Evolutionary conservation across 1,284 basidiomycete genomes (phyloP), one percentile per base, ranked within the genome.

Genomic region (Mycena citricolor): DNA sequence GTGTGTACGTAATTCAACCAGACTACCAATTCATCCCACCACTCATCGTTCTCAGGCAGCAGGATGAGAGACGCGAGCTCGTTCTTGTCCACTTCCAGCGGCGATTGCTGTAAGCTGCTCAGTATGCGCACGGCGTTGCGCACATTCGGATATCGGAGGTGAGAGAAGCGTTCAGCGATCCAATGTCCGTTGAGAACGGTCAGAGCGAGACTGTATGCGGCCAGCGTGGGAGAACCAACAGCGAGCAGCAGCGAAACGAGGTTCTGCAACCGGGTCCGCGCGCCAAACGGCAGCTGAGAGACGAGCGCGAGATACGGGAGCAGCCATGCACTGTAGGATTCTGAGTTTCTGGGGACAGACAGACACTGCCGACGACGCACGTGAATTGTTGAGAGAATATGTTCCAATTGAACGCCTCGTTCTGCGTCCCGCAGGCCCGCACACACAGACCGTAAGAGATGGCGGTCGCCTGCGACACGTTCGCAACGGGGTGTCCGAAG

Each of bases 241-340:
- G 66, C 57, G 31, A 65, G 42, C 14, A 66, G 2, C 2, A 54
- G 52, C 16, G 65, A 64, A 52, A 58, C 54, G 31, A 66, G 45
- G 17, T 67, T 61, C 13, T 64, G 61, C 19, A 35, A 25, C 21
- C 30, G 16, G 35, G 30, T 32, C n/a, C 30, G 19, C 8, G 33
- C 46, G n/a, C 46, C 46, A 16, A 67, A 66, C 7, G 64, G 66
- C n/a, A 66, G 58, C 26, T 68, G 67, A 0, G 66, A 67, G 14
- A 68, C 39, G 11, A 60, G 40, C 12, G 66, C 63, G 14, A 66
- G 61, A 32, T 61, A 67, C 13, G 64, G 64, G 1, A 68, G 30
- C 3, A 66, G 57, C 66, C 64, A 66, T 4, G 54, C 51, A 4
- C 56, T 51, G 40, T 58, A 59, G 8, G 19, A 13, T 17, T 21